phyloP scores from a whole-genome alignment of 768 basidiomycete species.

The Saitozyma podzolica region DNA sequence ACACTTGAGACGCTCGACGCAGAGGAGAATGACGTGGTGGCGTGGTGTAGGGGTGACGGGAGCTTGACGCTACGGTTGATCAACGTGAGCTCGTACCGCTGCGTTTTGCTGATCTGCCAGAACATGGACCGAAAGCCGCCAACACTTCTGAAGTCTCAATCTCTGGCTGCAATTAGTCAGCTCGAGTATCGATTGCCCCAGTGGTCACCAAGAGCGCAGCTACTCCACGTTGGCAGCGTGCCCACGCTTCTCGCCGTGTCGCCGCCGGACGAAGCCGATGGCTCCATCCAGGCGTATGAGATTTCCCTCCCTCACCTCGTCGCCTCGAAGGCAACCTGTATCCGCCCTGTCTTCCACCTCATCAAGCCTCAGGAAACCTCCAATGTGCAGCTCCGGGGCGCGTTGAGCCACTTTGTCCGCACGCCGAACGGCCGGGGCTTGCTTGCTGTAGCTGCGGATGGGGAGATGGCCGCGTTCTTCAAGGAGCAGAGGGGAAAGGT shows the following conservation, averaged over 20 bases:
- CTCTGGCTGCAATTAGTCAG: conserved; percentile 7
- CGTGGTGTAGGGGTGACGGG: conserved; percentile 38
- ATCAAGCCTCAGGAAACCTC: conserved; percentile 14
- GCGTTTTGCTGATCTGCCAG: conserved; percentile 54
- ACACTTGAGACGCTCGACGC: conserved; percentile 19
- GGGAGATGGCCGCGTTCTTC: conserved; percentile 42
- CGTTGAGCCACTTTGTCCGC: conserved; percentile 33
- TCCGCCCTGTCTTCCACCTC: background rate
- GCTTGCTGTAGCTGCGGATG: conserved; percentile 33
- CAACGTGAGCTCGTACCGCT: conserved; percentile 22
- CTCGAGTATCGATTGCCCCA: too few species aligned
- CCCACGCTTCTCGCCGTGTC: conserved; percentile 10
- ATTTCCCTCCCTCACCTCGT: conserved; percentile 12
- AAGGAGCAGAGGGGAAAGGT: conserved; percentile 27
- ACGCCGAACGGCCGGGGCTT: conserved; percentile 51
- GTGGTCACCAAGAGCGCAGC: conserved; percentile 6
- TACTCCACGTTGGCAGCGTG: conserved; percentile 12
- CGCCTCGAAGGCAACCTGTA: conserved; percentile 7
- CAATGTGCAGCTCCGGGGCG: conserved; percentile 25
- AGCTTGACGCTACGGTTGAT: conserved; percentile 31
- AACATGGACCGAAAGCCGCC: conserved; percentile 88
- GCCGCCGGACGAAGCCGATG: background rate
- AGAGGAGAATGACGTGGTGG: conserved; percentile 45
- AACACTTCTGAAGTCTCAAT: conserved; percentile 40
- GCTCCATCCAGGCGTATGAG: conserved; percentile 1